These are phyloP conservation scores for Sarocladium oryzae DNA, from an alignment of 2,329 filamentous ascomycete genomes.

Conservation along the genomic window DNA sequence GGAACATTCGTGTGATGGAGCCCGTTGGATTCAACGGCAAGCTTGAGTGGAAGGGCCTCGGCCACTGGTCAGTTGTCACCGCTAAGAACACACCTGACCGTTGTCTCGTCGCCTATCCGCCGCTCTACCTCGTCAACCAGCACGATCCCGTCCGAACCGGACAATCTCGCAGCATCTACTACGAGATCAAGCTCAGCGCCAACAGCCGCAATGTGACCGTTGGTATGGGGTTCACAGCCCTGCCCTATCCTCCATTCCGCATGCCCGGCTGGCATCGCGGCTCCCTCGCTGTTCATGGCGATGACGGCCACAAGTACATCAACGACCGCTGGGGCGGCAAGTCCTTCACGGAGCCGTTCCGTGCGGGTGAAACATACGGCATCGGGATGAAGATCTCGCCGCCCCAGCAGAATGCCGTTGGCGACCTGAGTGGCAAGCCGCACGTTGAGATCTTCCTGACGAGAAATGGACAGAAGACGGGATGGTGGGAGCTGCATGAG, in stretches of 20 bases:
- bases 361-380: constrained; percentile 60
- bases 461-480: constrained; percentile 51
- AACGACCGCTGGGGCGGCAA: constrained; percentile 70
- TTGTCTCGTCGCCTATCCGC: constrained; percentile 60
- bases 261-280: constrained; percentile 77
- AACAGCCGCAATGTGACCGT: constrained; percentile 44
- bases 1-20: constrained; percentile 48
- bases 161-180: constrained; percentile 55
- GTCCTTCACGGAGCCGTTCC: constrained; percentile 59
- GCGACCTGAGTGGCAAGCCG: constrained; percentile 17
- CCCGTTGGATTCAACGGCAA: constrained; percentile 42
- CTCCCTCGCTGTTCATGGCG: constrained; percentile 68
- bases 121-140: constrained; percentile 57
- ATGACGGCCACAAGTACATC: constrained; percentile 70
- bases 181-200: constrained; percentile 55
- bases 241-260: constrained; percentile 71
- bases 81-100: constrained; percentile 46
- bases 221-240: constrained; percentile 62
- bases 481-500: constrained; percentile 68
- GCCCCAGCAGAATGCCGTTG: constrained; percentile 12
- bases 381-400: constrained; percentile 60
- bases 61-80: constrained; percentile 43
- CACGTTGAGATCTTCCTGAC: constrained; percentile 56
- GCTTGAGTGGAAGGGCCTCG: constrained; percentile 38
- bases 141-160: constrained; percentile 47